Evolutionary conservation across 148 eudicot genomes (phyloP), one percentile per base, ranked within the genome.

Genomic region (Agrostemma githago): DNA sequence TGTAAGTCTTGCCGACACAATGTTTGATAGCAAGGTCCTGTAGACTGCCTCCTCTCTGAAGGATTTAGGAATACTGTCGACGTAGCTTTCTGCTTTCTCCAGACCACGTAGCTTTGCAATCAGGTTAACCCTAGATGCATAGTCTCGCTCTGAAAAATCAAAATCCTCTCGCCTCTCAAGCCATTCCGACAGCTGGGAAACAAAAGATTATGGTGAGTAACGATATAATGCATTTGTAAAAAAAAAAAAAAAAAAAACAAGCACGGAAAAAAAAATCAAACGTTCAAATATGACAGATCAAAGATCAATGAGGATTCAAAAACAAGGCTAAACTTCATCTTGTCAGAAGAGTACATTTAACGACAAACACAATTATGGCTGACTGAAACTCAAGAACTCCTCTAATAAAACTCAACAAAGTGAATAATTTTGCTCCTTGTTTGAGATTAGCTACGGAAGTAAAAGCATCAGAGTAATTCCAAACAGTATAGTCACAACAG

Each of bases 101-200:
- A 92, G 69, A 71, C 98, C 93, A 5, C 77, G 89, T 71, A 84
- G 79, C 85, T 95, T 95, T 60, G 86, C 85, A 75, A 95, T 86
- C 76, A 90, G 83, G 86, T 90, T 92, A 60, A 90, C 60, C 69
- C 85, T 89, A 64, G 90, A 78, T 66, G 96, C 93, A 83, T 90
- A 90, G 72, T 86, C 83, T 72, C 87, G 82, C 79, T 92, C 93
- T 17, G 4, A 9, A 70, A 82, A 85, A 3, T 87, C 92, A 3
- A 85, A 19, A 41, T 56, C 73, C 60, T 85, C 83, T 8, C 67
- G 78, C 51, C 79, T 70, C 78, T 91, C 93, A 71, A 89, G 62
- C 97, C 97, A 95, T 79, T 95, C 97, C 8, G 88, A 92, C 53
- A 95, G 76, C 98, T 92, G 85, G 68, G 74, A 77, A 41, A 74